Evolutionary conservation across 345 rosid genomes (phyloP), one percentile per base, ranked within the genome.

Genomic region (Rhodamnia rubescens): DNA sequence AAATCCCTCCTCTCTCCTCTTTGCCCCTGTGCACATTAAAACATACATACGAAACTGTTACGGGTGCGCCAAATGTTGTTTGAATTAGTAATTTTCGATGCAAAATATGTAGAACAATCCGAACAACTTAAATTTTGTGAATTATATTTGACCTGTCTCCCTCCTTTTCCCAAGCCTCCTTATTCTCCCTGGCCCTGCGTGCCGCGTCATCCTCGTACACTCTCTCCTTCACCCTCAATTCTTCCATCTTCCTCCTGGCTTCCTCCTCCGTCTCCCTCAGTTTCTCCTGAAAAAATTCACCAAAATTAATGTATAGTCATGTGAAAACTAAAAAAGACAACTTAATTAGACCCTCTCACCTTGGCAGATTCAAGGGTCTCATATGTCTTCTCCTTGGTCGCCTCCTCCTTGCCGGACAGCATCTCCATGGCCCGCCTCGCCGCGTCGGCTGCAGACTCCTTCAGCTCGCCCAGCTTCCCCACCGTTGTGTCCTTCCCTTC

Each of bases 371-470:
- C 93, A 54, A 69, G 86, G 9, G 95, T 91, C 74, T 91, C 96
- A 1, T 83, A 52, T 4, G 94, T 87, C 88, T 90, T 91, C 78
- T 92, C 91, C 85, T 92, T 92, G 8, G 87, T 87, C 85, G 93
- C 96, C 61, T 92, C 95, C 20, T 90, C 88, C 88, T 91, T 94
- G 4, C 92, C 92, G 0, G 93, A 88, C 53, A 95, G 87, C 81
- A 88, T 85, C 47, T 83, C 94, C 93, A 90, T 86, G 22, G 98
- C 94, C 84, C 89, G 90, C 87, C 90, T 90, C 0, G 96, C 97
- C 2, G 95, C 91, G 12, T 84, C 96, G 10, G 91, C 86, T 0
- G 95, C 93, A n/a, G 90, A 85, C 44, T 92, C 95, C 86, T 91
- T 93, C 83, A 88, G 83, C 88, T 87, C 94, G 0, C 87, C 89